A percentile compares a stretch with the other conserved stretches of the same genome.
phyloP scores from a whole-genome alignment of 1,284 basidiomycete species.

The Rhodotorula sp. region DNA sequence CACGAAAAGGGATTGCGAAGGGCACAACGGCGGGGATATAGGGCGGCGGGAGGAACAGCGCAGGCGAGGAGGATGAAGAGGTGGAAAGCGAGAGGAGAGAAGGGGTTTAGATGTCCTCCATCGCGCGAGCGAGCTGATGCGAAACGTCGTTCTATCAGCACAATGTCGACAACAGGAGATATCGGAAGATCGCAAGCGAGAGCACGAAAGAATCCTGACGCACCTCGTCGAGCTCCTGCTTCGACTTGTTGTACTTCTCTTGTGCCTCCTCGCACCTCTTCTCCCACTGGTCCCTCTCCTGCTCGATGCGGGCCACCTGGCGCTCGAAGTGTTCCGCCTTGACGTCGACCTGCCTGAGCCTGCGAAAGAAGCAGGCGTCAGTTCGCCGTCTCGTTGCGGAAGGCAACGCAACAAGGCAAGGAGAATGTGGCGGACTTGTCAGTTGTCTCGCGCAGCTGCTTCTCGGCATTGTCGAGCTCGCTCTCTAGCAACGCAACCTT shows the following conservation, averaged over 20 bases:
- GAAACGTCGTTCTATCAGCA: neutral
- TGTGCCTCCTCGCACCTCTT: slow-evolving; percentile 73
- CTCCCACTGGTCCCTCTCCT: slow-evolving; percentile 92
- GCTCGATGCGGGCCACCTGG: slow-evolving; percentile 79
- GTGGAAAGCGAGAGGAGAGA: neutral
- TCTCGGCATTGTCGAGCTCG: slow-evolving; percentile 93
- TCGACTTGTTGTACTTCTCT: slow-evolving; percentile 73
- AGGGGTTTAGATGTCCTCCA: slow-evolving; percentile 37
- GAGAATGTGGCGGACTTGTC: slow-evolving; percentile 90
- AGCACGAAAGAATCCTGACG: slow-evolving; percentile 59
- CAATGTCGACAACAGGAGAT: too few relatives aligned
- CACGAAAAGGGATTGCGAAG: too few relatives aligned
- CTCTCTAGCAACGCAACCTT: slow-evolving; percentile 93
- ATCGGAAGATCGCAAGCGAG: neutral
- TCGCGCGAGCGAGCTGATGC: slow-evolving; percentile 29
- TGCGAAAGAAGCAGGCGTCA: slow-evolving; percentile 47
- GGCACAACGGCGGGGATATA: too few relatives aligned
- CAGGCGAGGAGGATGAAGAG: neutral
- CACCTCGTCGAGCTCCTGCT: slow-evolving; percentile 85
- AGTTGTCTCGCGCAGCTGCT: slow-evolving; percentile 92
- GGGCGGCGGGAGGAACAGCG: too few relatives aligned
- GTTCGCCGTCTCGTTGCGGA: too few relatives aligned
- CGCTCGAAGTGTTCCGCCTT: slow-evolving; percentile 99
- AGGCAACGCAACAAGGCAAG: too few relatives aligned
- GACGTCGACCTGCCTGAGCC: slow-evolving; percentile 94